Base-by-base conservation (phyloP, 2,329 filamentous ascomycete species). In the Drechslerella dactyloides region DNA sequence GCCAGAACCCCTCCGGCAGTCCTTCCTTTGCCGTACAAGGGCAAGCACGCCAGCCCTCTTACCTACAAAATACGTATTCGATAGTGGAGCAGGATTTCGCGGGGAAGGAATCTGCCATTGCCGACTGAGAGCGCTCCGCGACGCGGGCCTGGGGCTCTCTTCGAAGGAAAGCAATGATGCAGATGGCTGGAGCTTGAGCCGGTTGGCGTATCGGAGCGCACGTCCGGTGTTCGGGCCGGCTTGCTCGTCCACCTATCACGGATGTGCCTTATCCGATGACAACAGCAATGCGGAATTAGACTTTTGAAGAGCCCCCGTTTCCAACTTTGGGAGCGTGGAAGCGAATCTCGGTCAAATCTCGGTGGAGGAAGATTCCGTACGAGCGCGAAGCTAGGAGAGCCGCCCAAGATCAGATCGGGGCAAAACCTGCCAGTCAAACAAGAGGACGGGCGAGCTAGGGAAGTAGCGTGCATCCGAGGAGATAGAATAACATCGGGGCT, bases 261-360 rank as follows among this genome's bases (percentile, higher is more conserved):
- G 35, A 27, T 42, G 60, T 72, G 68, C 60, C 68, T 65, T 65
- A 72, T 65, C 68, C 68, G 68, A 72, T 60, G 54, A 61, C 55
- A 56, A 53, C 46, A 35, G 65, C n/a, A 48, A 48, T 52, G 40
- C 48, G 48, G 27, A 59, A 35, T 64, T 70, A 59, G 54, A 58
- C 30, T 60, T 63, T 56, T 24, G 66, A 59, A 59, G 50, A 56
- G 37, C 35, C 27, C 37, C 15, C 21, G 8, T 30, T 51, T 23
- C 19, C 44, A 48, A 33, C 21, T 59, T 50, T 30, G 23, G 51
- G 68, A 33, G 51, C 33, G 10, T 56, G 68, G 61, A 70, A 64
- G 66, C 66, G 59, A 64, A 40, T 62, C 54, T 72, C 68, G 68
- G 68, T 61, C 68, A 60, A 72, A 72, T 72, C 68, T 72, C 68